Conservation (phyloP, 805 yeast species). For the Candida orba region DNA sequence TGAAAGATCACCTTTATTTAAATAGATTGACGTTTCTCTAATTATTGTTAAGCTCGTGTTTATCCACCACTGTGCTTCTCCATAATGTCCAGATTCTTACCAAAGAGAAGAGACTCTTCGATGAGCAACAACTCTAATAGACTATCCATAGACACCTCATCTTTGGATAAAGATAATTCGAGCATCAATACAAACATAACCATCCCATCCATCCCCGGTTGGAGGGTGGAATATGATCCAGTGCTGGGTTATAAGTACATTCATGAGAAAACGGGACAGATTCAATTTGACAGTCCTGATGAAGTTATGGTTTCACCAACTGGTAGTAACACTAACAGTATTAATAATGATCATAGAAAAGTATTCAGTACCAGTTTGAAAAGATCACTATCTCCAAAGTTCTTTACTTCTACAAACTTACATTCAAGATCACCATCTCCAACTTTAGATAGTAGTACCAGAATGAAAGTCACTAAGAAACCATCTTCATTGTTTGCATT, state of each 20-base stretch:
- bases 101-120: background rate
- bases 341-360: conserved; percentile 6
- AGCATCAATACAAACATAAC: too few species aligned
- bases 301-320: conserved; percentile 28
- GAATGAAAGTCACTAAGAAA: background rate
- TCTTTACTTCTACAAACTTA: conserved; percentile 2
- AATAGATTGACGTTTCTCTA: too few species aligned
- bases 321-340: background rate
- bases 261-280: conserved; percentile 24
- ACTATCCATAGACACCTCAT: background rate
- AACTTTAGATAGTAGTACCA: background rate
- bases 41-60: too few species aligned
- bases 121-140: background rate
- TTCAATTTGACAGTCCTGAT: conserved; percentile 33
- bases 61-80: too few species aligned
- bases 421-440: conserved; percentile 1
- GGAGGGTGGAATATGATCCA: conserved; percentile 23
- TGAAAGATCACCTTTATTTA: too few species aligned
- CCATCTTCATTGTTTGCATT: background rate
- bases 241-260: conserved; percentile 27
- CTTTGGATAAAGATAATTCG: too few species aligned
- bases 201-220: conserved; percentile 8
- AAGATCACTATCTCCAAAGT: conserved; percentile 19
- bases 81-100: background rate
- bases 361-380: conserved; percentile 12